phyloP scores from a whole-genome alignment of 78 protist species.

The Bigelowiella natans region DNA sequence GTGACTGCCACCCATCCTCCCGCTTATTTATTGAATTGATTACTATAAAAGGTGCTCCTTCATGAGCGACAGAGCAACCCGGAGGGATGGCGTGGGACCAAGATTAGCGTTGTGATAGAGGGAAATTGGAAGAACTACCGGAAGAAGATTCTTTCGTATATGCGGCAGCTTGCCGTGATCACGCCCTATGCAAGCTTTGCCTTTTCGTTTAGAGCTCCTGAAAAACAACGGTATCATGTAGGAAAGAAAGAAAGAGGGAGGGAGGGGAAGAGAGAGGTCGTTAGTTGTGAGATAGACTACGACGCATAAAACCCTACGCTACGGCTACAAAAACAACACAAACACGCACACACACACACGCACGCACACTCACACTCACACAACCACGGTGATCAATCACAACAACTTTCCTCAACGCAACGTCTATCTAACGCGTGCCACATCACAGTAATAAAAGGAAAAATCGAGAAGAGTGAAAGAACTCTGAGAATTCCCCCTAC shows the following conservation, averaged over 20 bases:
- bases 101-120: conserved; percentile 28
- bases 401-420: background rate
- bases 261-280: too few species aligned
- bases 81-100: conserved; percentile 36
- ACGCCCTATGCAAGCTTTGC: conserved; percentile 50
- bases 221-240: background rate
- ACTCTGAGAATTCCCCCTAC: too few species aligned
- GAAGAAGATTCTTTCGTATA: conserved; percentile 11
- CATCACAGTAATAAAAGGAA: too few species aligned
- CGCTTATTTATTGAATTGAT: too few species aligned
- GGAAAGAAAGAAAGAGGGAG: too few species aligned
- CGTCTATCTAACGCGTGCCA: background rate
- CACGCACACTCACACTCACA: background rate
- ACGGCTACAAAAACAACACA: background rate
- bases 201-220: background rate
- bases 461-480: too few species aligned
- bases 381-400: background rate
- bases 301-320: too few species aligned
- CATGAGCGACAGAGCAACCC: conserved; percentile 11
- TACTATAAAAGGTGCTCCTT: background rate
- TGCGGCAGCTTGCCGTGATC: conserved; percentile 53
- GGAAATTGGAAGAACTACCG: conserved; percentile 27
- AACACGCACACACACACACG: background rate
- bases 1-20: too few species aligned
- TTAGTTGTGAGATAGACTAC: too few species aligned